phyloP scores from a whole-genome alignment of 2,329 filamentous ascomycete genomes.

The Penicillium sp. region DNA sequence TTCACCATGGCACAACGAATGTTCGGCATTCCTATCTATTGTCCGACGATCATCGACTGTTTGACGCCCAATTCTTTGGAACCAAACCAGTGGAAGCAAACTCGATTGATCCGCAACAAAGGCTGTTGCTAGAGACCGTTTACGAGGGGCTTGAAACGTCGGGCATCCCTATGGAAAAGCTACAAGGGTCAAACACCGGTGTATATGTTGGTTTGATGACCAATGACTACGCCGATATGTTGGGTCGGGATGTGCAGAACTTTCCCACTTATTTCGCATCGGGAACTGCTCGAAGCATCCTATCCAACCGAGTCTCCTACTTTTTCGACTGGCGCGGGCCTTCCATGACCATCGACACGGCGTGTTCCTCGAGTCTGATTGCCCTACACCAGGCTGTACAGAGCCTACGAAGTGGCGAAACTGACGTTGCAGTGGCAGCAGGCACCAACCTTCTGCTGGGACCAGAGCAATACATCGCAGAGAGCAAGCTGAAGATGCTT shows the following conservation, averaged over 20 bases:
- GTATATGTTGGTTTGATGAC: constrained; percentile 29
- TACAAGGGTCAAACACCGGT: constrained; percentile 24
- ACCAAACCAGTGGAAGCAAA: constrained; percentile 29
- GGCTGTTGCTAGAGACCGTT: constrained; percentile 25
- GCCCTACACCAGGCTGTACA: constrained; percentile 36
- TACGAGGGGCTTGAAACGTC: constrained; percentile 25
- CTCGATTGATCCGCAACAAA: constrained; percentile 28
- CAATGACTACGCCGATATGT: constrained; percentile 24
- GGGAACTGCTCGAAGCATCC: constrained; percentile 35
- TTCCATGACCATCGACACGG: constrained; percentile 46
- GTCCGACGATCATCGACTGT: constrained; percentile 21
- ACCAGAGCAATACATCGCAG: constrained; percentile 31
- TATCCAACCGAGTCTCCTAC: constrained; percentile 41
- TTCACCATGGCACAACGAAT: constrained; percentile 26
- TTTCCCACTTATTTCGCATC: constrained; percentile 27
- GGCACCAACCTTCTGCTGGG: constrained; percentile 28
- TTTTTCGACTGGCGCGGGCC: constrained; percentile 38
- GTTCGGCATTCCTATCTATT: constrained; percentile 25
- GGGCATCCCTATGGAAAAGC: constrained; percentile 20
- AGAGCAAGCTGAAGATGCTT: constrained; percentile 42
- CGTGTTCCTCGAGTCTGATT: constrained; percentile 44
- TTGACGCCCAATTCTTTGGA: constrained; percentile 27
- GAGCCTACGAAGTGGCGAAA: constrained; percentile 28
- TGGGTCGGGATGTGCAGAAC: constrained; percentile 20
- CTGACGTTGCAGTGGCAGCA: constrained; percentile 20